These are phyloP conservation scores for Tanozyma kutaoensis DNA, from an alignment of 805 yeast species.

Conservation along the genomic window DNA sequence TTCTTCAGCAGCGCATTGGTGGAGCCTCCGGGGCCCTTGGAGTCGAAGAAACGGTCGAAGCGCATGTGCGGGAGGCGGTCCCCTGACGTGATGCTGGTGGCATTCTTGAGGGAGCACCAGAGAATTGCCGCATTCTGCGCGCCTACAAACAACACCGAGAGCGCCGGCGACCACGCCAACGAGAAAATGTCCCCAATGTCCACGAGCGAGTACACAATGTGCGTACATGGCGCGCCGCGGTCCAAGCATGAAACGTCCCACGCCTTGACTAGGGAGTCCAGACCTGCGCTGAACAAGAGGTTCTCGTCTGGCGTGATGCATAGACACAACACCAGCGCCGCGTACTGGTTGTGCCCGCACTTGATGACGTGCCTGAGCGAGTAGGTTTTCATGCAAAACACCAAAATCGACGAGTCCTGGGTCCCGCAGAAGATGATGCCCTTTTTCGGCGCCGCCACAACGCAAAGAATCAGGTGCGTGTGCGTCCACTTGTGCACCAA, in stretches of 20 bases:
- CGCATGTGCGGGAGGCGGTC: slow-evolving; percentile 40
- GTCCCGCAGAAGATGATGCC: slow-evolving; percentile 76
- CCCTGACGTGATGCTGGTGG: too few species aligned
- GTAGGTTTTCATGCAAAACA: slow-evolving; percentile 55
- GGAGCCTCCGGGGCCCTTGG: slow-evolving; percentile 71
- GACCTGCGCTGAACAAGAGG: slow-evolving; percentile 69
- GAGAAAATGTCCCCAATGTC: slow-evolving; percentile 94
- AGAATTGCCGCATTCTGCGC: slow-evolving; percentile 85
- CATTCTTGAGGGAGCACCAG: slow-evolving; percentile 42
- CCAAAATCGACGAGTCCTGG: slow-evolving; percentile 67
- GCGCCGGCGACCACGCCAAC: slow-evolving; percentile 48
- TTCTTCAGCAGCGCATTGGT: slow-evolving; percentile 15
- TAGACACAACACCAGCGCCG: slow-evolving; percentile 65
- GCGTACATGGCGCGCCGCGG: slow-evolving; percentile 22
- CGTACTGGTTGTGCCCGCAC: slow-evolving; percentile 36
- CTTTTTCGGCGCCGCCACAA: slow-evolving; percentile 44
- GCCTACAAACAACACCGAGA: slow-evolving; percentile 65
- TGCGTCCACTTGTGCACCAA: slow-evolving; percentile 62
- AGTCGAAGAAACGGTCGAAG: slow-evolving; percentile 80
- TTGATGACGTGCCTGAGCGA: slow-evolving; percentile 34
- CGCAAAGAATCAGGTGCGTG: slow-evolving; percentile 59
- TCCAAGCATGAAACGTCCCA: slow-evolving; percentile 47
- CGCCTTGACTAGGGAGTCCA: slow-evolving; percentile 78
- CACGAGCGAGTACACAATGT: slow-evolving; percentile 68
- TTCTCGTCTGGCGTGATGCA: slow-evolving; percentile 39